Evolutionary conservation across 2,329 filamentous ascomycete genomes (phyloP).

Genomic region (Fusarium dlaminii): DNA sequence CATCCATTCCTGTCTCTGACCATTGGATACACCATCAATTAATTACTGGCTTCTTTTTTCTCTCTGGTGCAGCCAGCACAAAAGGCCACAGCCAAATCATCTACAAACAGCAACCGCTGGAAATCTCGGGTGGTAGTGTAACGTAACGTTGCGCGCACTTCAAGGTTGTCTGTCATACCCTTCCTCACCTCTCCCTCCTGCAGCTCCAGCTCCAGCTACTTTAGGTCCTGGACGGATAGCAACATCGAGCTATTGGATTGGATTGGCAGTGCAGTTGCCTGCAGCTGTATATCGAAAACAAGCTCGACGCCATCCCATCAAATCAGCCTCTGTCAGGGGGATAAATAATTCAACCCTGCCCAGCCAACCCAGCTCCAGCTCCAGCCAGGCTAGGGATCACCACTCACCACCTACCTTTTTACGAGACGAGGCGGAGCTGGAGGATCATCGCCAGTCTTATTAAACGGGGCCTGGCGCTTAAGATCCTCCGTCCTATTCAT

Average conservation of each 20-base stretch:
- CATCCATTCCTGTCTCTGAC: not conserved
- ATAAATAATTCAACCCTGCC: not conserved
- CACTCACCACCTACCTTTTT: not conserved
- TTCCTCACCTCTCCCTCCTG: not conserved
- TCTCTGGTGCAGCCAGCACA: slow-evolving; percentile 7
- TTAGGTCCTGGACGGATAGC: not conserved
- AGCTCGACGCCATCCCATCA: not conserved
- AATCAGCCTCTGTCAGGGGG: slow-evolving; percentile 8
- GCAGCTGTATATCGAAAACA: slow-evolving; percentile 18
- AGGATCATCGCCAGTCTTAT: slow-evolving; percentile 35
- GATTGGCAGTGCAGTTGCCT: not conserved
- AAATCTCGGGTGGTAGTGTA: slow-evolving; percentile 32
- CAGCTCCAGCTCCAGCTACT: not conserved
- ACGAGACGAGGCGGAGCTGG: slow-evolving; percentile 20
- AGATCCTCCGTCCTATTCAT: slow-evolving; percentile 9
- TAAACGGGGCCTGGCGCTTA: slow-evolving; percentile 32
- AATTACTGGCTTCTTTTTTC: not conserved
- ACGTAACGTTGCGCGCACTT: slow-evolving; percentile 43
- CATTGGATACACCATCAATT: not conserved
- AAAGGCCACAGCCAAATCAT: not conserved
- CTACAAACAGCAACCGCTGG: slow-evolving; percentile 4
- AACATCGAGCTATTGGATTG: slow-evolving; percentile 8
- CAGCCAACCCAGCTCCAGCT: not conserved
- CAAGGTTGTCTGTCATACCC: slow-evolving; percentile 17
- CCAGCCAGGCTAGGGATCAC: slow-evolving; percentile 6